Evolutionary conservation across 768 basidiomycete genomes (phyloP), one percentile per base, ranked within the genome.

Genomic region (Boletus subcaerulescens): DNA sequence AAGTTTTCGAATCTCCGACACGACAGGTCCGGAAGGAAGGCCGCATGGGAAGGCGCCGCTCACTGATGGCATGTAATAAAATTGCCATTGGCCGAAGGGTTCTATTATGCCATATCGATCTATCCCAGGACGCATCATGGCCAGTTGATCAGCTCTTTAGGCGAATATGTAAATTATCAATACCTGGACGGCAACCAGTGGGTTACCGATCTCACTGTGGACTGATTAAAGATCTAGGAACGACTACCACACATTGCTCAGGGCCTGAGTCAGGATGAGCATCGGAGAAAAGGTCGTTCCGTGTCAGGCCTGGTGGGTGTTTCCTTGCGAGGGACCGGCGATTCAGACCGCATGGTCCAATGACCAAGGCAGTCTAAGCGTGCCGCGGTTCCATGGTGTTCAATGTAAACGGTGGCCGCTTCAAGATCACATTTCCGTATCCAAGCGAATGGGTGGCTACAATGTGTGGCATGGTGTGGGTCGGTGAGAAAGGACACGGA

Each of bases 1-100:
- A 50, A 54, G 26, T 55, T 65, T 50, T 55, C 63, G 12, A 57
- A 70, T 57, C 63, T 65, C 68, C 65, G 67, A 65, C 65, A 18
- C 26, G 58, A 60, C 64, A 66, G 47, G 51, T 32, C 46, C 59
- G 64, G 63, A 62, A 38, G 65, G 64, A 52, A 35, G 22, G 26
- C 55, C 56, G 56, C 55, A 55, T 65, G 55, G 41, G 12, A 45
- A 20, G 18, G 18, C 17, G 3, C 26, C 8, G 38, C 13, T 15
- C 35, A 15, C 13, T 7, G 35, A 36, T 36, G 15, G 35, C 15
- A 39, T 15, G 14, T 17, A n/a, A 17, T 17, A 46, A 45, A 62
- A 66, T 63, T 50, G 60, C 66, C 38, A 68, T 68, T 68, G 60
- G 65, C 26, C 35, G 9, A 48, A 5, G 15, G 24, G 5, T 47